phyloP scores from a whole-genome alignment of 768 basidiomycete genomes.

The Boletus reticulatus region DNA sequence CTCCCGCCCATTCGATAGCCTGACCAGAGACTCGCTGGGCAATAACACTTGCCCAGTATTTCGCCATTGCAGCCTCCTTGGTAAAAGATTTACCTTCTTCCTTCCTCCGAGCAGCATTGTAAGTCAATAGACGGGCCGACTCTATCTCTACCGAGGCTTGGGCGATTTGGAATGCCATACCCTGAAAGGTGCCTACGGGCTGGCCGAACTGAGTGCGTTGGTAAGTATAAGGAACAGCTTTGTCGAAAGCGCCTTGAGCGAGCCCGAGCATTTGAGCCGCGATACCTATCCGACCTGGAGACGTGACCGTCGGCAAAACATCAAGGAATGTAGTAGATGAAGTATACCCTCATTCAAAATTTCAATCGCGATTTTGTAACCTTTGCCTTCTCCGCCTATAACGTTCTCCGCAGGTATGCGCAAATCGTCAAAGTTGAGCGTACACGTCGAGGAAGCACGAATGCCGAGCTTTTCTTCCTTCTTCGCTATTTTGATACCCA shows the following conservation, averaged over 20 bases:
- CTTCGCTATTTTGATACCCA: constrained; percentile 97
- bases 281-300: constrained; percentile 84
- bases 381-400: constrained; percentile 88
- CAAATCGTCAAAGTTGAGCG: constrained; percentile 92
- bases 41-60: constrained; percentile 86
- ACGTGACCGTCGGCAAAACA: background rate
- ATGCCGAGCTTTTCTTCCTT: constrained; percentile 99
- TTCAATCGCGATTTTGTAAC: constrained; percentile 96
- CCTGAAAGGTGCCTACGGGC: constrained; percentile 91
- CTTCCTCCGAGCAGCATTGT: constrained; percentile 94
- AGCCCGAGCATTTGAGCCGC: constrained; percentile 99
- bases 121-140: constrained; percentile 85
- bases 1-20: constrained; percentile 97
- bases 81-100: constrained; percentile 85
- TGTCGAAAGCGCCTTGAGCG: constrained; percentile 95
- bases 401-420: constrained; percentile 83
- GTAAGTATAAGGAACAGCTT: constrained; percentile 93
- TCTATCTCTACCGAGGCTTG: constrained; percentile 89
- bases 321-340: background rate
- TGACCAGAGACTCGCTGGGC: constrained; percentile 85
- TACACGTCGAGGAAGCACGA: constrained; percentile 92
- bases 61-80: constrained; percentile 98
- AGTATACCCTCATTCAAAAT: constrained; percentile 84
- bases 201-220: constrained; percentile 94
- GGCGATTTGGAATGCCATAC: constrained; percentile 94